Conservation (phyloP, 768 basidiomycete species). For the Boletus speciosus region DNA sequence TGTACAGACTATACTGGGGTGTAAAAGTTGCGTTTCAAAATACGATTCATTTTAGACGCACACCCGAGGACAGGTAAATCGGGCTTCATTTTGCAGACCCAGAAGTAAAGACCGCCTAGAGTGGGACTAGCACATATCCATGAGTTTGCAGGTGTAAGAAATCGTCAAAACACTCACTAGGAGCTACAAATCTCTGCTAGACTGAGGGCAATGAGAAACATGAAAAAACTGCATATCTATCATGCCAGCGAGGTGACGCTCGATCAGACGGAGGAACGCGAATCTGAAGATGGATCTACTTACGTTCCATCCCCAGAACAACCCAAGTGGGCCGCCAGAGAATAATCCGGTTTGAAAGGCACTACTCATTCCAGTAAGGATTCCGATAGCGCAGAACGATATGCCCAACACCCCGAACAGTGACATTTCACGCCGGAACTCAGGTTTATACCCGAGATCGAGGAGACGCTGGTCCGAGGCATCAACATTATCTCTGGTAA, state of each 20-base stretch:
- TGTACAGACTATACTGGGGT: constrained; percentile 36
- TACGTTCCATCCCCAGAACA: constrained; percentile 66
- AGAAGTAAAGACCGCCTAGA: constrained; percentile 60
- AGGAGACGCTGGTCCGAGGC: constrained; percentile 40
- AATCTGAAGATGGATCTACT: constrained; percentile 8
- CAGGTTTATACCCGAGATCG: constrained; percentile 52
- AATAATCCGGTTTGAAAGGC: constrained; percentile 59
- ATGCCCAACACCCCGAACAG: constrained; percentile 57
- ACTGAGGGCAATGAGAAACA: constrained; percentile 54
- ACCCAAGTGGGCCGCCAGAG: constrained; percentile 53
- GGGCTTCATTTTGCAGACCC: constrained; percentile 61
- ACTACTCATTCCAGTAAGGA: constrained; percentile 58
- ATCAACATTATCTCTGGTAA: constrained; percentile 1
- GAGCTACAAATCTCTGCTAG: constrained; percentile 58
- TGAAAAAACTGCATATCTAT: constrained; percentile 54
- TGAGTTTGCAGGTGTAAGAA: not conserved
- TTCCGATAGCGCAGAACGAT: constrained; percentile 59
- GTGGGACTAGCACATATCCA: constrained; percentile 39
- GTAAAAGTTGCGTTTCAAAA: not conserved
- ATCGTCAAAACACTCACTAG: constrained; percentile 36
- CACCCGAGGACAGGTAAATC: constrained; percentile 51
- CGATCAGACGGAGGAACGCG: not conserved
- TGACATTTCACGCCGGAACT: constrained; percentile 59
- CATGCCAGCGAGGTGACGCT: not conserved
- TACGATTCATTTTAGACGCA: constrained; percentile 24